Percentiles rank a stretch among this genome's conserved stretches.
phyloP scores from a whole-genome alignment of 2,329 filamentous ascomycete species.

The Fusarium xyrophilum region DNA sequence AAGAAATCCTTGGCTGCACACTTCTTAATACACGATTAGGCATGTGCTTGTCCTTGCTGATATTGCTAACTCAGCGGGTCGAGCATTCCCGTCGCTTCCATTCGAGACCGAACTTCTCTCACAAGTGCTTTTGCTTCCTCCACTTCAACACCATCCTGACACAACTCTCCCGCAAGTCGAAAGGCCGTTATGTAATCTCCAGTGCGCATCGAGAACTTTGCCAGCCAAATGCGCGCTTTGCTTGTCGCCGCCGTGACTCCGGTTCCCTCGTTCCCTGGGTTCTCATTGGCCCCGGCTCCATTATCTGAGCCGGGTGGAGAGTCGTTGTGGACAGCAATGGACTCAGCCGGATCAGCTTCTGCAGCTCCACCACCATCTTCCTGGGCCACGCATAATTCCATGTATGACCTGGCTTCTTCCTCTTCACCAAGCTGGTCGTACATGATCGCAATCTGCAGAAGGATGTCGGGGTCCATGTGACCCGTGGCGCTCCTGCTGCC shows the following conservation, averaged over 20 bases:
- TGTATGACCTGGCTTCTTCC: constrained; percentile 86
- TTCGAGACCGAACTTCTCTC: constrained; percentile 79
- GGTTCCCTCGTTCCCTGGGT: constrained; percentile 62
- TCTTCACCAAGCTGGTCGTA: constrained; percentile 82
- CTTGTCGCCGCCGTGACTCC: constrained; percentile 92
- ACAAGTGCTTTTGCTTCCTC: constrained; percentile 96
- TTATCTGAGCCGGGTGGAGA: constrained; percentile 53
- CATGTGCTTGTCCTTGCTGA: constrained; percentile 19
- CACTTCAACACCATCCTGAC: constrained; percentile 94
- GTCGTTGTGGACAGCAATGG: constrained; percentile 63
- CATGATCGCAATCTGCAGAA: constrained; percentile 87
- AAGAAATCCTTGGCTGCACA: background rate
- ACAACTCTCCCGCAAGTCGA: constrained; percentile 86
- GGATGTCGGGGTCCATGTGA: constrained; percentile 85
- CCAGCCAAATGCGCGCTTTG: constrained; percentile 93
- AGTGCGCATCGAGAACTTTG: constrained; percentile 76
- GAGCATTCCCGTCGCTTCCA: constrained; percentile 60
- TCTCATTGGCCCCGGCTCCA: constrained; percentile 46
- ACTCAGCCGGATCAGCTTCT: constrained; percentile 53
- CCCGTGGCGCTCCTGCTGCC: constrained; percentile 58
- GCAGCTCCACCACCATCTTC: constrained; percentile 73
- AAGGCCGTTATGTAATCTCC: constrained; percentile 79
- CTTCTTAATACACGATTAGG: background rate
- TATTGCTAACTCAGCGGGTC: constrained; percentile 36
- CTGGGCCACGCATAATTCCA: constrained; percentile 94